Evolutionary conservation across 352 stramenopile species (phyloP), one percentile per base, ranked within the genome.

Genomic region (Pythium dissotocum): DNA sequence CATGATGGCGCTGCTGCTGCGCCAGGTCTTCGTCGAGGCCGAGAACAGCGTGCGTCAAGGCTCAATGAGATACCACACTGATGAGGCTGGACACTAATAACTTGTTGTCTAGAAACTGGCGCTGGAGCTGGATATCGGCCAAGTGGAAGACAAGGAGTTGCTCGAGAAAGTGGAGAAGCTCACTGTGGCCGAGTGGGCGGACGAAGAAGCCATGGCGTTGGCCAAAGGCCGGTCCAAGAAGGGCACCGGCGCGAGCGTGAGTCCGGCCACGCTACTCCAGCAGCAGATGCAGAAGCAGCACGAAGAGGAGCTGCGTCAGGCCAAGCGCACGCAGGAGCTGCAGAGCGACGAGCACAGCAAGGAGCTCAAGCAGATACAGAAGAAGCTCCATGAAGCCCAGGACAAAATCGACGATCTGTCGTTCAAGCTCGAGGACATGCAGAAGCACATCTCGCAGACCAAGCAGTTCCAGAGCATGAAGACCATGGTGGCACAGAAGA

Each of bases 381-480:
- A 72, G 16, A 82, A 92, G 69, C 77, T 93, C 7, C 69, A 77
- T 13, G 79, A 83, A 8, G 75, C 85, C 7, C 77, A 71, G 18
- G 76, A 89, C 14, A 78, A 69, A 28, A 73, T 87, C 38, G 78
- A 86, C 35, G 76, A 89, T 33, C 79, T 93, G 14, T 77, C 88
- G 59, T 73, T 58, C 35, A 76, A 80, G 55, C 66, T 90, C 18
- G 82, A 90, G 51, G 83, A 93, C 42, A 71, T 67, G 35, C 71
- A 83, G 54, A 76, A 89, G 71, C 85, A 94, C 69, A 73, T 94
- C 24, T 76, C 85, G 12, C 78, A 93, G 72, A 92, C 84, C 56
- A 80, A 85, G 67, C 87, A 95, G 77, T 96, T 96, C 75, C 83
- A 91, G 67, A 62, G 80, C 54, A 87, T 96, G 82, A 94, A 94